phyloP scores from a whole-genome alignment of 495 filamentous ascomycete genomes.

The Neurospora terricola region DNA sequence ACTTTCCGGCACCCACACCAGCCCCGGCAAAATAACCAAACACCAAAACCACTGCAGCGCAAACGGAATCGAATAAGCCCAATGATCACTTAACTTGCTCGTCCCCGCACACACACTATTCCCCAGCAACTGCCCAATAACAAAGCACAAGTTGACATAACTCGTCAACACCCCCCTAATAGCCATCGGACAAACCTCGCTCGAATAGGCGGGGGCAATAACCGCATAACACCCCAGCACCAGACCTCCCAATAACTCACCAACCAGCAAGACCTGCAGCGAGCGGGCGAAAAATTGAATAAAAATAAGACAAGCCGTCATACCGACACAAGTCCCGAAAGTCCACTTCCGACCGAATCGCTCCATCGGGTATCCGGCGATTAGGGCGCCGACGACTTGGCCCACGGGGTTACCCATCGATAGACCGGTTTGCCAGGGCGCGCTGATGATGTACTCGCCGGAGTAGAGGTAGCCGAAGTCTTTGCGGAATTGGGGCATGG shows the following conservation, averaged over 20 bases:
- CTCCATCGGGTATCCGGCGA: slow-evolving; percentile 37
- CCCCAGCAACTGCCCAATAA: slow-evolving; percentile 52
- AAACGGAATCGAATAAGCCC: slow-evolving; percentile 50
- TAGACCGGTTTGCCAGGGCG: slow-evolving; percentile 39
- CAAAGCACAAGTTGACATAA: slow-evolving; percentile 59
- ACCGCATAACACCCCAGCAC: slow-evolving; percentile 43
- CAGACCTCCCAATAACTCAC: slow-evolving; percentile 44
- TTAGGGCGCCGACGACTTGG: slow-evolving; percentile 36
- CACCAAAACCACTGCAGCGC: slow-evolving; percentile 61
- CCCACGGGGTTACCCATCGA: slow-evolving; percentile 35
- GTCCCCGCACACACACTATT: slow-evolving; percentile 44
- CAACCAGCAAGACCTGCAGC: slow-evolving; percentile 32
- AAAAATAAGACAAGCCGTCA: slow-evolving; percentile 41
- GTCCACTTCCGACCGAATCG: slow-evolving; percentile 36
- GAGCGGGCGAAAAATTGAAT: slow-evolving; percentile 48
- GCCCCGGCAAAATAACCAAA: slow-evolving; percentile 43
- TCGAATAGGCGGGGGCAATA: slow-evolving; percentile 52
- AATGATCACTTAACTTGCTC: slow-evolving; percentile 28
- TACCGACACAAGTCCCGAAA: slow-evolving; percentile 29
- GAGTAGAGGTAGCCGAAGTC: slow-evolving; percentile 33
- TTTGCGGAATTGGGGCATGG: slow-evolving; percentile 33
- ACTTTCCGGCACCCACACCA: slow-evolving; percentile 50
- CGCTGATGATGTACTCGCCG: slow-evolving; percentile 23
- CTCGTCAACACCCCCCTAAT: slow-evolving; percentile 47
- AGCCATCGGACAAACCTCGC: slow-evolving; percentile 50